phyloP scores from a whole-genome alignment of 306 rosid genomes.

The barrel medic (Medicago truncatula) region DNA sequence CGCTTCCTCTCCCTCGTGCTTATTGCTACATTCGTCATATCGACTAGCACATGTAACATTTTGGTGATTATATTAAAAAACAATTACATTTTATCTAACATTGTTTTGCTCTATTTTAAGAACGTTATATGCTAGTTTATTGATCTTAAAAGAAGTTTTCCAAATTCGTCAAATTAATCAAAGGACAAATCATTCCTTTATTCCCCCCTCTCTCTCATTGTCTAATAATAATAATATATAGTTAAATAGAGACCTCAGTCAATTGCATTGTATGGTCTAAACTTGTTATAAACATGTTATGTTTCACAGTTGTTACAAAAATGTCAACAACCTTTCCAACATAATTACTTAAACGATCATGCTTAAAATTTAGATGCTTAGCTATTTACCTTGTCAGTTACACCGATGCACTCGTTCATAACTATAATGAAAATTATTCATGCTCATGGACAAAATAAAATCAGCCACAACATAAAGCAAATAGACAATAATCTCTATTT shows the following conservation, averaged over 20 bases:
- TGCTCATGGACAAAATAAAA: no score
- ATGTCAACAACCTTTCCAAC: not conserved
- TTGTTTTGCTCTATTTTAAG: no score
- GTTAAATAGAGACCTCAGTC: not conserved
- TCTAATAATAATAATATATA: slow-evolving; percentile 11
- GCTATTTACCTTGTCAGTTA: slow-evolving; percentile 9
- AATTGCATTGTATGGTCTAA: slow-evolving; percentile 7
- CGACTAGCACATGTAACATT: no score
- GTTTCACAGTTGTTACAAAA: not conserved
- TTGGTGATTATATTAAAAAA: no score
- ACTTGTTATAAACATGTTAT: slow-evolving; percentile 3
- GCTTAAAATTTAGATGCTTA: not conserved
- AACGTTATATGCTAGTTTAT: no score
- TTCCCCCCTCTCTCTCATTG: not conserved
- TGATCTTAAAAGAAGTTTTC: no score
- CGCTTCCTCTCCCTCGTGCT: no score
- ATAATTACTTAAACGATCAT: not conserved
- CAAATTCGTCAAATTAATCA: no score
- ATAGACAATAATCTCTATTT: not conserved
- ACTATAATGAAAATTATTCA: no score
- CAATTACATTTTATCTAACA: no score
- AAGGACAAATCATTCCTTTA: not conserved
- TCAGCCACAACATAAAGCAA: not conserved
- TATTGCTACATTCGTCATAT: no score
- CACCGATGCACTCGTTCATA: not conserved